Evolutionary conservation across 768 basidiomycete genomes (phyloP).

Genomic region (Collybiopsis luxurians): DNA sequence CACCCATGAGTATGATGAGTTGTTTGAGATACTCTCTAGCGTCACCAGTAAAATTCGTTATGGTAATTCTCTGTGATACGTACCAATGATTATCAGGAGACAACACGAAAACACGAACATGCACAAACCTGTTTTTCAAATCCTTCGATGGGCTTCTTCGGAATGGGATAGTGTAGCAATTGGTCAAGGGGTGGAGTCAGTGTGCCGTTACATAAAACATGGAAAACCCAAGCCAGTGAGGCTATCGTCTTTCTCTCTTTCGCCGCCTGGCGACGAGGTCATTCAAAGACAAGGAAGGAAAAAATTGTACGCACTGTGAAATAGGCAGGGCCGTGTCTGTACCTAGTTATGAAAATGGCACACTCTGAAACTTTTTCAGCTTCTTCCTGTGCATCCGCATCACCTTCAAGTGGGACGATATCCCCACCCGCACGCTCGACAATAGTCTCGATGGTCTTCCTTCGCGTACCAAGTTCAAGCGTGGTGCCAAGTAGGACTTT

Average conservation of each 20-base stretch:
- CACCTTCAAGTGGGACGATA: constrained; percentile 28
- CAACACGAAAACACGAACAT: not conserved
- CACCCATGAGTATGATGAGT: constrained; percentile 75
- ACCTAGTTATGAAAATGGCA: constrained; percentile 76
- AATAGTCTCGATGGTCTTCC: constrained; percentile 53
- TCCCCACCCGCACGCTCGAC: constrained; percentile 62
- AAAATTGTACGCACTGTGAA: constrained; percentile 49
- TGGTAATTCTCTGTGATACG: constrained; percentile 62
- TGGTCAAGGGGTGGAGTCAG: constrained; percentile 67
- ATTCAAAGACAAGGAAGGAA: not conserved
- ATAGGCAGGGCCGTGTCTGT: constrained; percentile 67
- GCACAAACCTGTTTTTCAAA: constrained; percentile 60
- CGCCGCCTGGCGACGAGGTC: constrained; percentile 49
- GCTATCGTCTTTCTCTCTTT: constrained; percentile 61
- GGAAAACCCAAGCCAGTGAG: constrained; percentile 81
- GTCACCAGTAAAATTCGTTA: constrained; percentile 88
- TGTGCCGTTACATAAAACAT: constrained; percentile 63
- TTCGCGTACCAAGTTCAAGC: constrained; percentile 51
- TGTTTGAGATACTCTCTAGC: constrained; percentile 87
- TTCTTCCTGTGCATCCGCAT: constrained; percentile 33
- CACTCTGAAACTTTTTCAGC: constrained; percentile 42
- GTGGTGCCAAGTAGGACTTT: constrained; percentile 60
- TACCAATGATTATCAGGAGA: not conserved
- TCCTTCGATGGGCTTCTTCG: constrained; percentile 53
- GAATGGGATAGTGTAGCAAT: constrained; percentile 83